Evolutionary conservation across 345 rosid species (phyloP), one percentile per base, ranked within the genome.

Genomic region (Microthlaspi erraticum): DNA sequence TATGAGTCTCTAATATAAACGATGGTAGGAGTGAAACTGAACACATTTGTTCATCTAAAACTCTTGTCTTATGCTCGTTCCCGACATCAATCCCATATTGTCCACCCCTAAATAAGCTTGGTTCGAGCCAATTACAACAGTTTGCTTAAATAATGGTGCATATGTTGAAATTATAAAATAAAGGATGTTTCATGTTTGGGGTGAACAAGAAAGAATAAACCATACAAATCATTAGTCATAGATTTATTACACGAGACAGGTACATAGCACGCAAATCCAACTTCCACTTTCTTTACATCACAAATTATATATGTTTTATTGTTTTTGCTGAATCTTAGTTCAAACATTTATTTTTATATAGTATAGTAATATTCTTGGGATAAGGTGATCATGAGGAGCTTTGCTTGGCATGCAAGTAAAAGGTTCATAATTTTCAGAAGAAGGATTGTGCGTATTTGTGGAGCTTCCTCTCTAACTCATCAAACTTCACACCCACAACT

Each of bases 401-500:
- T 60, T 59, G 37, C 14, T 54, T 56, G 55, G 37, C 20, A n/a
- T 60, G 59, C 57, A 70, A 50, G 42, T 51, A 6, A 41, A 41
- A 31, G n/a, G 52, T 70, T 60, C 60, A 37, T 17, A 11, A n/a
- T 5, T 12, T 11, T 72, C 16, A 46, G 16, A 2, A 63, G 56
- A n/a, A 57, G n/a, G 77, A 38, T 49, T 60, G 73, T 41, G 67
- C 74, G 70, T 79, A 80, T 34, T 80, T 83, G 81, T 83, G 89
- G 43, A 89, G 84, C 70, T 85, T 84, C 65, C 17, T 76, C 87
- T 78, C 80, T 18, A 93, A 67, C 50, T 84, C 92, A 17, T 65
- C 80, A 72, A 81, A 75, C 18, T 70, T 84, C 68, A 84, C 81
- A 5, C 97, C 94, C 14, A 76, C 85, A 7, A 91, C 52, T 75